phyloP scores from a whole-genome alignment of 2,329 filamentous ascomycete genomes.

The Nemania bipapillata region DNA sequence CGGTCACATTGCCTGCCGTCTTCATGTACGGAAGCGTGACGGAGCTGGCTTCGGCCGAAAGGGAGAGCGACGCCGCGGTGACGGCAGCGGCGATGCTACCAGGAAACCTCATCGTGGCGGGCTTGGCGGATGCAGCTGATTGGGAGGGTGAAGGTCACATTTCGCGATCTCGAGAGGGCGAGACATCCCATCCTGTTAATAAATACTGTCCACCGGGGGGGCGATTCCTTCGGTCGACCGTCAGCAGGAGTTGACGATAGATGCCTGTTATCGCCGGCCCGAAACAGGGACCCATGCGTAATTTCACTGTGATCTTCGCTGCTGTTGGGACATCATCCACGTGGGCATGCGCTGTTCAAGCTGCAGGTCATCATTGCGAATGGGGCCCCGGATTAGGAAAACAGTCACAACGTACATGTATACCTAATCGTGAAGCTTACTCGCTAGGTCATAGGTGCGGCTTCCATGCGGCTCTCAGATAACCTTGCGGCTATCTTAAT shows the following conservation, averaged over 20 bases:
- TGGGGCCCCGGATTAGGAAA: slow-evolving; percentile 10
- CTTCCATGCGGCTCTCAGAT: too few species aligned
- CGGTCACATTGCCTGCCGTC: slow-evolving; percentile 32
- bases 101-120: slow-evolving; percentile 30
- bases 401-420: neutral
- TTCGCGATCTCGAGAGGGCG: slow-evolving; percentile 2
- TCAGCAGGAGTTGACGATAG: slow-evolving; percentile 20
- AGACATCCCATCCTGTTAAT: slow-evolving; percentile 26
- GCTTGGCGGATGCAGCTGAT: slow-evolving; percentile 1
- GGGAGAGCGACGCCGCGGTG: slow-evolving; percentile 19
- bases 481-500: neutral
- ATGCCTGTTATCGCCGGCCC: slow-evolving; percentile 22
- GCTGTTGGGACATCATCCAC: slow-evolving; percentile 24
- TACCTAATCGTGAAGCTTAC: neutral
- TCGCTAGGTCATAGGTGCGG: too few species aligned
- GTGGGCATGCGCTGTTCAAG: slow-evolving; percentile 17
- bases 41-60: slow-evolving; percentile 26
- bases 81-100: slow-evolving; percentile 10
- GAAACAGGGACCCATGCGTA: slow-evolving; percentile 27
- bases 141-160: slow-evolving; percentile 5
- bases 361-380: slow-evolving; percentile 21
- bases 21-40: slow-evolving; percentile 26
- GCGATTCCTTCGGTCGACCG: slow-evolving; percentile 5
- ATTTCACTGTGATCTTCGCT: slow-evolving; percentile 25
- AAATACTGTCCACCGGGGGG: slow-evolving; percentile 1